Conservation (phyloP, 2,329 filamentous ascomycete genomes). For the Neonectria coccinea region DNA sequence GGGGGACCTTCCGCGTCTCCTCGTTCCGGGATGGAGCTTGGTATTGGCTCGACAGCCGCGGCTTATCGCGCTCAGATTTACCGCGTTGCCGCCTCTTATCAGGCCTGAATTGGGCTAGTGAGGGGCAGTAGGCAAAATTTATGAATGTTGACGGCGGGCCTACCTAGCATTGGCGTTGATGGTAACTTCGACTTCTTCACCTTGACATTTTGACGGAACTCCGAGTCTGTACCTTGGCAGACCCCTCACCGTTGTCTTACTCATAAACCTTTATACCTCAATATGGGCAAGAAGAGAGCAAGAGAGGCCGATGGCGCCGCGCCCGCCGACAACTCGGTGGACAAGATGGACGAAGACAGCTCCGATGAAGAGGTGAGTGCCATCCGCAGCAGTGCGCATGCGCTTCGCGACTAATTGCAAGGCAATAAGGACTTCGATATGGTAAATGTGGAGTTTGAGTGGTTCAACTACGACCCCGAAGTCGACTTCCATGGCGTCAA, state of each 20-base stretch:
- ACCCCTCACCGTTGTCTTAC: not conserved
- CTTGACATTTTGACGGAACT: not conserved
- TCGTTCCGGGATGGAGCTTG: conserved; percentile 22
- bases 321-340: conserved; percentile 54
- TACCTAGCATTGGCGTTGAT: conserved; percentile 30
- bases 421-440: conserved; percentile 84
- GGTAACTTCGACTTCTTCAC: conserved; percentile 25
- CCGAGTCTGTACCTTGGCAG: not conserved
- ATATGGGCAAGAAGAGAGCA: conserved; percentile 64
- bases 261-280: conserved; percentile 22
- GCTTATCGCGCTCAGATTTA: conserved; percentile 40
- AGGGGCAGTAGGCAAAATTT: conserved; percentile 56
- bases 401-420: conserved; percentile 28
- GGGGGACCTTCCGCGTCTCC: conserved; percentile 17
- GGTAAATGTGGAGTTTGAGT: conserved; percentile 97
- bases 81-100: conserved; percentile 41
- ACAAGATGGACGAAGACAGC: conserved; percentile 64
- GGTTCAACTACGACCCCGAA: conserved; percentile 92
- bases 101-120: conserved; percentile 52
- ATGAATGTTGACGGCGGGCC: conserved; percentile 30
- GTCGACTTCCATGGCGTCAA: conserved; percentile 97
- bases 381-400: conserved; percentile 24
- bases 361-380: conserved; percentile 65
- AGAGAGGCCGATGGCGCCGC: conserved; percentile 59
- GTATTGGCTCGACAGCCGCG: conserved; percentile 40